These are phyloP conservation scores for Nyctanthes arbortristis DNA, from an alignment of 257 asterid genomes.

Conservation along the genomic window DNA sequence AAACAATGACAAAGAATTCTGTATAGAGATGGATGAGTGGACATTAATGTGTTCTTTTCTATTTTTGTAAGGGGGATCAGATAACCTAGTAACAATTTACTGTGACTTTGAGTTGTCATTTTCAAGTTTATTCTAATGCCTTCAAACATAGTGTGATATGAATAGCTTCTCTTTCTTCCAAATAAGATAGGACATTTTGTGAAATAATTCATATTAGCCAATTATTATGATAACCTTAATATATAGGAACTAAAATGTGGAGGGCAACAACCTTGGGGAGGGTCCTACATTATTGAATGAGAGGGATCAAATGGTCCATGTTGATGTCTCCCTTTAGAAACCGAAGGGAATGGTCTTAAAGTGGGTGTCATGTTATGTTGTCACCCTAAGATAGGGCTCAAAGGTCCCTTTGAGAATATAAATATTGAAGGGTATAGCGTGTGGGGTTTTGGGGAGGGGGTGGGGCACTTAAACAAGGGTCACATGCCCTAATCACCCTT, in stretches of 20 bases:
- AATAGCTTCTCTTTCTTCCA: too few species aligned
- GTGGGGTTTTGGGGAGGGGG: not conserved
- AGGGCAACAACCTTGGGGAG: too few species aligned
- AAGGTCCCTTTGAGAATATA: conserved; percentile 1
- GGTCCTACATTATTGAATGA: not conserved
- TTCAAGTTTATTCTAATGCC: too few species aligned
- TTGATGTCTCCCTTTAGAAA: not conserved
- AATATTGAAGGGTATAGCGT: too few species aligned
- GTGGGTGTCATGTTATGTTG: conserved; percentile 7
- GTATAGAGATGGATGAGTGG: too few species aligned
- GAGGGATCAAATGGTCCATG: not conserved
- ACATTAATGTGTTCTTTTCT: too few species aligned
- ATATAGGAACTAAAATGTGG: not conserved
- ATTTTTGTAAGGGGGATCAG: too few species aligned
- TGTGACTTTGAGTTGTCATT: too few species aligned
- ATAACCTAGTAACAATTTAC: too few species aligned
- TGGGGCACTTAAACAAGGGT: not conserved
- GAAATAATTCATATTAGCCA: not conserved
- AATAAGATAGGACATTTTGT: too few species aligned
- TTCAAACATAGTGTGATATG: too few species aligned
- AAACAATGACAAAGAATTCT: too few species aligned
- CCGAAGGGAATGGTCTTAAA: not conserved
- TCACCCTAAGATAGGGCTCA: not conserved
- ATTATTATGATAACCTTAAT: not conserved
- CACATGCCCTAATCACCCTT: not conserved